phyloP scores from a whole-genome alignment of 192 early-diverging fungal species.

The Backusella psychrophila region DNA sequence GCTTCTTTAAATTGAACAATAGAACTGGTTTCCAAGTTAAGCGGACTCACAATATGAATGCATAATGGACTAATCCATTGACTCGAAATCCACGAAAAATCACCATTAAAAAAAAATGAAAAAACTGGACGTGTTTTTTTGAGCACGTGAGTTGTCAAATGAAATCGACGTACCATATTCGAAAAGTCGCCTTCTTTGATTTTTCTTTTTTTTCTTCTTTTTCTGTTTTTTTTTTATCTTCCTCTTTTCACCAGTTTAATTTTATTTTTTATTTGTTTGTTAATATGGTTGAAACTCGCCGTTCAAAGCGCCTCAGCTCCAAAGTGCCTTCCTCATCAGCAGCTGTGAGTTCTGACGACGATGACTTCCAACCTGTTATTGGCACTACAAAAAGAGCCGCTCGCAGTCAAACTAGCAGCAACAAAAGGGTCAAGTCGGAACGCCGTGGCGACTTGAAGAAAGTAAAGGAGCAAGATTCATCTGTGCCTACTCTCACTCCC shows the following conservation, averaged over 20 bases:
- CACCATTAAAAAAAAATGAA: not conserved
- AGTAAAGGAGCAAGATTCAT: not conserved
- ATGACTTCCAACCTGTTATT: not conserved
- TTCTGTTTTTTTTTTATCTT: not conserved
- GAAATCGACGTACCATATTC: not conserved
- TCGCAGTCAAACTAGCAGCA: not conserved
- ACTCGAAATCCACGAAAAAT: not conserved
- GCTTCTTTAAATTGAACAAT: no score
- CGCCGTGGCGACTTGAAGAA: not conserved
- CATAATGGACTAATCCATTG: no score
- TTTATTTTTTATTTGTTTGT: not conserved
- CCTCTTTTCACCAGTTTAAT: not conserved
- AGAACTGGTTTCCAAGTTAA: no score
- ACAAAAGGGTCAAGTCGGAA: not conserved
- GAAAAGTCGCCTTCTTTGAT: not conserved
- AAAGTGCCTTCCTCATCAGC: not conserved
- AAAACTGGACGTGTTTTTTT: not conserved
- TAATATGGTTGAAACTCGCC: not conserved
- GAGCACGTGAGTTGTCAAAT: not conserved
- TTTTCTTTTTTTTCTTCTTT: not conserved
- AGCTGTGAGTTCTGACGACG: not conserved
- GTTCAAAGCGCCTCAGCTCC: not conserved
- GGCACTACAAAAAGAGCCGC: not conserved
- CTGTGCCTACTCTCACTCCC: not conserved
- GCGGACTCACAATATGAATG: no score